Conservation (phyloP, 352 stramenopile species). For the Globisporangium radiosum region DNA sequence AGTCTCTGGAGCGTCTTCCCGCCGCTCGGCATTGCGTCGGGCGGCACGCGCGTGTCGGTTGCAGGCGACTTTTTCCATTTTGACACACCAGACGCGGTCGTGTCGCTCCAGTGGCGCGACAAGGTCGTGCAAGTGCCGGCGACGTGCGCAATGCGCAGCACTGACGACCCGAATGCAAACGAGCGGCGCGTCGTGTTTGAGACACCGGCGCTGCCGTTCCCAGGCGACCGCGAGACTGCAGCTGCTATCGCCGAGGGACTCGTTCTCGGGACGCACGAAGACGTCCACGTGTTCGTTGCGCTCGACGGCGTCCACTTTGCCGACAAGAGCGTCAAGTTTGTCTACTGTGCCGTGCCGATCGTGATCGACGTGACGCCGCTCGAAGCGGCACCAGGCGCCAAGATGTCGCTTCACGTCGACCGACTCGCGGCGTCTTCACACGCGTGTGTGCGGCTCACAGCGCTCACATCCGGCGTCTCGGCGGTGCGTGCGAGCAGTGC, state of each 20-base stretch:
- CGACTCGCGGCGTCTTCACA: conserved; percentile 5
- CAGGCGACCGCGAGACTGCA: conserved; percentile 14
- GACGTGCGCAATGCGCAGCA: conserved; percentile 15
- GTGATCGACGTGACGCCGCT: conserved; percentile 15
- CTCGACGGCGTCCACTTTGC: conserved; percentile 44
- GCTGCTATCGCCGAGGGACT: conserved; percentile 22
- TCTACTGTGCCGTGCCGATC: conserved; percentile 16
- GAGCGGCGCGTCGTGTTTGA: conserved; percentile 39
- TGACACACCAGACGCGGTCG: conserved; percentile 43
- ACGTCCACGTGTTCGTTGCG: conserved; percentile 44
- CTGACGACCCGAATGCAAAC: conserved; percentile 4
- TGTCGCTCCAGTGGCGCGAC: conserved; percentile 40
- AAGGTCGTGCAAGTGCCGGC: conserved; percentile 25
- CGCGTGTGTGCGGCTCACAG: conserved; percentile 18
- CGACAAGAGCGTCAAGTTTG: conserved; percentile 23
- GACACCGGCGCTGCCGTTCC: conserved; percentile 33
- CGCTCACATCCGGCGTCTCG: conserved; percentile 13
- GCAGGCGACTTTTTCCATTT: conserved; percentile 48
- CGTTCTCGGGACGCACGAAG: conserved; percentile 24
- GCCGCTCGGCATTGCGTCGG: conserved; percentile 24
- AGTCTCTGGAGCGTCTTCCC: conserved; percentile 32
- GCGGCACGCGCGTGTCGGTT: conserved; percentile 44
- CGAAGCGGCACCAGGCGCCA: conserved; percentile 15
- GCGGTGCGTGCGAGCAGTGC: conserved; percentile 10
- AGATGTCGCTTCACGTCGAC: conserved; percentile 19